Evolutionary conservation across 306 rosid species (phyloP), one percentile per base, ranked within the genome.

Genomic region (Inga laurina): DNA sequence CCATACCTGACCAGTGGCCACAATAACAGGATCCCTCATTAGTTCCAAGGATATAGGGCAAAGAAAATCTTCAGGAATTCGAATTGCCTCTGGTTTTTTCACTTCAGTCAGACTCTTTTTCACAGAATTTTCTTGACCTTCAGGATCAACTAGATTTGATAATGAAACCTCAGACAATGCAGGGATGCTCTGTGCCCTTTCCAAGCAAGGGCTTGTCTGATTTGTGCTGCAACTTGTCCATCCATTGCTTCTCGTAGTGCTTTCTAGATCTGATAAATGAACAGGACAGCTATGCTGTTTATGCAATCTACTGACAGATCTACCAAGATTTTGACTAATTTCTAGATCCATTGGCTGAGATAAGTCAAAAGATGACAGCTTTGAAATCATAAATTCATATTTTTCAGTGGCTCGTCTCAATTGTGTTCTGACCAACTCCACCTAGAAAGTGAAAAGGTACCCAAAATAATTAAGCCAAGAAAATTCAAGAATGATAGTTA

Each of bases 21-120:
- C 98, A 83, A 94, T 97, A 81, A 97, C 99, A 76, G 99, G 99
- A 88, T 97, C 99, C 82, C 95, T 90, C 99, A 97, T 91, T 73
- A 94, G 84, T 88, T 97, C 99, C 87, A 97, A 86, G 82, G 99
- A 97, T 82, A 97, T 92, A 44, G 99, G 97, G 91, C 99, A 97
- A 46, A 94, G 88, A 85, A 91, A 94, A 86, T 97, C 99, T 78
- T 94, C 97, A 82, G 98, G 99, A 75, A 94, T 85, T 18, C 81
- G 88, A 81, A 79, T 82, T 83, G 85, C 85, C 79, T 91, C 95
- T 4, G 93, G 78, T 88, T 86, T 96, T 89, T 93, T 95, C 45
- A 76, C 82, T 72, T 86, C 87, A 71, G 89, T 85, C 14, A 71
- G 80, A 71, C 62, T 85, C 62, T 86, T 76, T n/a, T 73, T 76